A percentile compares a stretch with the other conserved stretches of the same genome.
Conservation (phyloP, 2,329 filamentous ascomycete genomes). For the Xylaria sp. region DNA sequence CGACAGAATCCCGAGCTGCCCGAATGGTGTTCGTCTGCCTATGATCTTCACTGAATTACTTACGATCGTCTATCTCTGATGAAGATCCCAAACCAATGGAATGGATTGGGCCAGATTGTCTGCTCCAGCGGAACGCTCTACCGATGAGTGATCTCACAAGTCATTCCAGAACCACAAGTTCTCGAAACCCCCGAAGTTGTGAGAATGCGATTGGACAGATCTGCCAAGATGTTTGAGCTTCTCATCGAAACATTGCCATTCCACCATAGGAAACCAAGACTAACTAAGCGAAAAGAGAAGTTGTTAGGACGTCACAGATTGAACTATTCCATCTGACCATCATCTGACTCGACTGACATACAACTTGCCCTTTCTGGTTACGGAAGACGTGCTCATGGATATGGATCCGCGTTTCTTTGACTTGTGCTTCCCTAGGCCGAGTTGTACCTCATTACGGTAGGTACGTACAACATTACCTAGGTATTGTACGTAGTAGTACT, state of each 20-base stretch:
- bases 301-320: constrained; percentile 3
- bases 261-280: constrained; percentile 13
- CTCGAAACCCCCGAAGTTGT: neutral
- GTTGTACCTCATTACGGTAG: neutral
- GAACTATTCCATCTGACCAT: constrained; percentile 1
- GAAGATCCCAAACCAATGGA: constrained; percentile 11
- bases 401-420: neutral
- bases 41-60: constrained; percentile 9
- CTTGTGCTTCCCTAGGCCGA: neutral
- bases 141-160: neutral
- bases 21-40: constrained; percentile 16
- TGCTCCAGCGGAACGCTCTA: neutral
- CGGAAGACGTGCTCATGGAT: constrained; percentile 9
- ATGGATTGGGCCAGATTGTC: neutral
- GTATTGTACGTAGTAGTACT: neutral
- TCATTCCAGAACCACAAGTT: neutral
- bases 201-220: constrained; percentile 3
- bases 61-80: constrained; percentile 16
- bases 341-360: neutral
- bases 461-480: neutral
- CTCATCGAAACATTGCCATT: constrained; percentile 16
- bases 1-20: constrained; percentile 20
- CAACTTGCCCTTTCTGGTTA: constrained; percentile 7
- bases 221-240: constrained; percentile 9
- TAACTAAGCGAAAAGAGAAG: neutral